Conservation (phyloP, 495 filamentous ascomycete genomes). For the Hypoxylon subgilvum region DNA sequence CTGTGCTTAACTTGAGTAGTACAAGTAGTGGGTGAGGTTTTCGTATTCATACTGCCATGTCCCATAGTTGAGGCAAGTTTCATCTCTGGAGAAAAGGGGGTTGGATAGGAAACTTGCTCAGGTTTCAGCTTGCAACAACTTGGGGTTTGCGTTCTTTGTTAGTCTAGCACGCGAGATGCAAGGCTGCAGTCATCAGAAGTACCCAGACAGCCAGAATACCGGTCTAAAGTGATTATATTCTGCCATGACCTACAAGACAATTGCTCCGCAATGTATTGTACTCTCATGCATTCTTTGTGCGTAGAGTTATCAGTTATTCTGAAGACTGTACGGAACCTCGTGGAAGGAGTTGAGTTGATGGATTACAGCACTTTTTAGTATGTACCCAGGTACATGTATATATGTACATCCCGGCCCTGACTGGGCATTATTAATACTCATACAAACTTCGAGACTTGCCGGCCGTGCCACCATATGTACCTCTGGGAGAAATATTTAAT, state of each 20-base stretch:
- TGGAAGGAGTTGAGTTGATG: background rate
- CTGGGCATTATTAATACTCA: constrained; percentile 32
- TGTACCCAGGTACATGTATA: constrained; percentile 4
- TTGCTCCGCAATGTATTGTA: constrained; percentile 38
- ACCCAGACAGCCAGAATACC: constrained; percentile 4
- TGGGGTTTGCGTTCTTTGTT: constrained; percentile 19
- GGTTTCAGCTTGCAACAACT: constrained; percentile 31
- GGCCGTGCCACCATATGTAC: constrained; percentile 31
- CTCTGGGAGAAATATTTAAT: constrained; percentile 14
- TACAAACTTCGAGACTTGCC: constrained; percentile 16
- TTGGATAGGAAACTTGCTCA: constrained; percentile 39
- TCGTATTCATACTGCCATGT: constrained; percentile 7
- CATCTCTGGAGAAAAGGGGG: constrained; percentile 24
- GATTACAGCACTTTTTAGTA: no score
- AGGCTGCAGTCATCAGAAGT: background rate
- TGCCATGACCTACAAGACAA: background rate
- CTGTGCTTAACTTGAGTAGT: background rate
- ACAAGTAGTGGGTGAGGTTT: constrained; percentile 35
- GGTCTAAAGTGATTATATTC: constrained; percentile 3
- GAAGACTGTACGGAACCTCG: constrained; percentile 18
- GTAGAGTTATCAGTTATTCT: constrained; percentile 4
- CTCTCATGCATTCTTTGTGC: constrained; percentile 24
- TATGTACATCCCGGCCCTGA: background rate
- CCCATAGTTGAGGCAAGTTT: constrained; percentile 32
- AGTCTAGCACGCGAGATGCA: constrained; percentile 22